Base-by-base conservation (phyloP, 2,329 filamentous ascomycete genomes). In the Drechslerella coelobrocha region DNA sequence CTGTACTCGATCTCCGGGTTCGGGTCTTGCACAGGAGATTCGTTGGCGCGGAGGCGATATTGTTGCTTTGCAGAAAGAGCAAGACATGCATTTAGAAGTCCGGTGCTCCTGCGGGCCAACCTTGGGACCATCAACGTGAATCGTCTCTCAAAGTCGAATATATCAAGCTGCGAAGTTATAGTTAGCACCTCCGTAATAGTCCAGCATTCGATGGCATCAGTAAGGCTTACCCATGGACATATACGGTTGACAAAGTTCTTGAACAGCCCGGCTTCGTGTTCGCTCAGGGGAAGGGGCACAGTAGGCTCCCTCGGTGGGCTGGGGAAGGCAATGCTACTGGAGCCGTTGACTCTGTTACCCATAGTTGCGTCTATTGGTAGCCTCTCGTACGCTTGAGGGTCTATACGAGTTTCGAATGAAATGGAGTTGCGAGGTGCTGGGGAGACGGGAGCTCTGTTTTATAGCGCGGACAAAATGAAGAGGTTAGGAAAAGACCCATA, bases 281-380 rank as follows among this genome's bases (percentile, higher is more conserved):
- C 66, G 31, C 66, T 71, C 39, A 71, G 43, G 2, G 66, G 66
- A 27, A 71, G 59, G 24, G 66, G 59, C 2, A 50, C 19, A 12
- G 59, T 29, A n/a, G 59, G 53, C 41, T 69, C 65, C 27, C 54
- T 57, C 9, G 66, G 59, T 8, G 53, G n/a, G 17, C 17, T 63
- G 10, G 66, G 51, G 29, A 63, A 71, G 1, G 59, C 4, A 21
- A 71, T 53, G n/a, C 47, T 50, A 29, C 47, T 60, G 19, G 66
- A 52, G 7, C 59, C 66, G 24, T 71, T 71, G 19, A 71, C 53
- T 8, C 59, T 51, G 48, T 63, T 63, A 27, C 66, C 66, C 59
- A 78, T 47, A 73, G 74, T 12, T 75, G 76, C 21, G 73, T 77
- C 60, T 76, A 75, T 53, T 75, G 76, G 41, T 75, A 78, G 50